These are phyloP conservation scores for Tylopilus balloui DNA, from an alignment of 768 basidiomycete species.

Conservation along the genomic window DNA sequence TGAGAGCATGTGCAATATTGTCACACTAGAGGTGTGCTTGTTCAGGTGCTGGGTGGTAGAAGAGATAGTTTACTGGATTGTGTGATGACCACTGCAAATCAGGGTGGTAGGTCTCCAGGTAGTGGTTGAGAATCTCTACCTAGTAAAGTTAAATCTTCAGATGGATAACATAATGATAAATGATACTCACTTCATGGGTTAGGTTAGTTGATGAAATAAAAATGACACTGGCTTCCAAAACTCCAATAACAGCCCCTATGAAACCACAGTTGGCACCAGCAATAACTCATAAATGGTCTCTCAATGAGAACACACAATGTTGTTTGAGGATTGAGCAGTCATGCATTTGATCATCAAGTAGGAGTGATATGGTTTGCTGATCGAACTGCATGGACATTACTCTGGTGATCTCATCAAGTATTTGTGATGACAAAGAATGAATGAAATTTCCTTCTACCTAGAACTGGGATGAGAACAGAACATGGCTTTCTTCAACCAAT, in stretches of 20 bases:
- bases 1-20: not conserved
- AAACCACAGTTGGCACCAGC: not conserved
- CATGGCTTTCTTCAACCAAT: not conserved
- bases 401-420: not conserved
- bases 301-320: not conserved
- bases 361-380: too few species aligned
- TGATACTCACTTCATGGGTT: not conserved
- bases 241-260: not conserved
- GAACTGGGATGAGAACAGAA: not conserved
- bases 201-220: not conserved
- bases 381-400: not conserved
- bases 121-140: not conserved
- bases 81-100: not conserved
- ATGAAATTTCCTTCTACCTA: not conserved
- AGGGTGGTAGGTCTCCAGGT: not conserved
- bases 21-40: not conserved
- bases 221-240: not conserved
- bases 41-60: not conserved
- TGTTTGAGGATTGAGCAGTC: not conserved
- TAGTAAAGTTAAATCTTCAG: not conserved
- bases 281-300: not conserved
- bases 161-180: too few species aligned
- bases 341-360: not conserved
- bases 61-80: not conserved
- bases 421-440: not conserved